Evolutionary conservation across 2,329 filamentous ascomycete species (phyloP).

Genomic region (Tolypocladium cylindrosporum): DNA sequence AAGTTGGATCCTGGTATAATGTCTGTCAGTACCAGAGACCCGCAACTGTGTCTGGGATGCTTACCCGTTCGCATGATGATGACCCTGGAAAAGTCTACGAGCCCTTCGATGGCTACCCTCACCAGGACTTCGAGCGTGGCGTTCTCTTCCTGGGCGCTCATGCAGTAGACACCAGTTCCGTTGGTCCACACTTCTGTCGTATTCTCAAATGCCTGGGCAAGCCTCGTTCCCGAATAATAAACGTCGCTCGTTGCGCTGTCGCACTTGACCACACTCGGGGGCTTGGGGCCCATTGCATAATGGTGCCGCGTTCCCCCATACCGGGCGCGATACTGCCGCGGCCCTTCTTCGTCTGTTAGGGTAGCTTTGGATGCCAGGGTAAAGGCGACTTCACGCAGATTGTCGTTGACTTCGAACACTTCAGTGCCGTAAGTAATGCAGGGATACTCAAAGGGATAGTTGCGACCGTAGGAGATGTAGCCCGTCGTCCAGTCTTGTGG

Average conservation of each 20-base stretch:
- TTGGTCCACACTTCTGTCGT: slow-evolving; percentile 57
- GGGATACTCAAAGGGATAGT: slow-evolving; percentile 46
- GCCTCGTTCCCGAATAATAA: slow-evolving; percentile 54
- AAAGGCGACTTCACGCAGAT: slow-evolving; percentile 43
- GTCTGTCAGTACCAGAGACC: neutral
- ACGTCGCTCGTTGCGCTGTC: slow-evolving; percentile 63
- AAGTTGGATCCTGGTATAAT: slow-evolving; percentile 48
- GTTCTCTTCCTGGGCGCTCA: slow-evolving; percentile 65
- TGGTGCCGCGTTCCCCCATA: slow-evolving; percentile 33
- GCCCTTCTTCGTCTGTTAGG: slow-evolving; percentile 39
- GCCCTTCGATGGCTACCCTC: slow-evolving; percentile 42
- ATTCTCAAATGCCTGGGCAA: slow-evolving; percentile 55
- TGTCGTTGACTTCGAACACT: slow-evolving; percentile 55
- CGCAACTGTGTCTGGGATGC: neutral
- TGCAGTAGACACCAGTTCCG: slow-evolving; percentile 57
- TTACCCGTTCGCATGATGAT: slow-evolving; percentile 55
- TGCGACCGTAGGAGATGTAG: slow-evolving; percentile 55
- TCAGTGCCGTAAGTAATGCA: slow-evolving; percentile 55
- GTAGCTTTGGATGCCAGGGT: slow-evolving; percentile 38
- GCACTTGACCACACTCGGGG: slow-evolving; percentile 51
- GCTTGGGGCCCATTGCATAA: slow-evolving; percentile 30
- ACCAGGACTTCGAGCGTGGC: slow-evolving; percentile 57
- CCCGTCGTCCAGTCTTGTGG: slow-evolving; percentile 55
- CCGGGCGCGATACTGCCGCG: slow-evolving; percentile 41
- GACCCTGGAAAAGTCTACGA: slow-evolving; percentile 56